A percentile compares a stretch with the other conserved stretches of the same genome.
These are phyloP conservation scores for Bimuria novae-zelandiae DNA, from an alignment of 2,329 filamentous ascomycete species.

Conservation along the genomic window DNA sequence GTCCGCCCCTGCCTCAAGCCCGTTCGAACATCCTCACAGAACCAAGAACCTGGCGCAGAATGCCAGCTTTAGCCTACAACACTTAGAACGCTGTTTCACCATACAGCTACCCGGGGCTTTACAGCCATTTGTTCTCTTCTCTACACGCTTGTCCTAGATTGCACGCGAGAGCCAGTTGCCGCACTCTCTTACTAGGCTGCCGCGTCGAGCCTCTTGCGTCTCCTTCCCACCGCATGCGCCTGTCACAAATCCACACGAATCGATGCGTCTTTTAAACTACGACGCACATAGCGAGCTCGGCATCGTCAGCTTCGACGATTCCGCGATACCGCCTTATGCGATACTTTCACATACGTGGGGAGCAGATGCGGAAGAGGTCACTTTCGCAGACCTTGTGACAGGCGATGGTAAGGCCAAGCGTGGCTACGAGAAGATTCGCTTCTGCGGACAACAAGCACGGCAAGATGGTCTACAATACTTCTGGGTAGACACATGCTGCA, in stretches of 20 bases:
- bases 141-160: not conserved
- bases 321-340: not conserved
- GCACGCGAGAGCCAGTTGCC: not conserved
- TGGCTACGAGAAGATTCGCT: no score
- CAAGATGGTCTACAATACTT: no score
- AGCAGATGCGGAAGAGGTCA: not conserved
- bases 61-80: not conserved
- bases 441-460: no score
- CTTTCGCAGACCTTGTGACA: not conserved
- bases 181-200: not conserved
- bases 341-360: slow-evolving; percentile 1
- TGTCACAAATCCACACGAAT: not conserved
- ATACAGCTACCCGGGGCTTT: no score
- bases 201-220: not conserved
- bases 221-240: not conserved
- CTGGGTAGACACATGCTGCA: no score
- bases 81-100: not conserved
- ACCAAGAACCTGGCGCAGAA: no score
- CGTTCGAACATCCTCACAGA: no score
- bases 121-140: no score
- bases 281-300: not conserved
- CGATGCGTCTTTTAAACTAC: not conserved
- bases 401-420: not conserved
- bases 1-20: no score
- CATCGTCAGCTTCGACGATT: not conserved